Percentiles rank a stretch among this genome's conserved stretches.
phyloP scores from a whole-genome alignment of 768 basidiomycete genomes.

The Fibroporia radiculosa region DNA sequence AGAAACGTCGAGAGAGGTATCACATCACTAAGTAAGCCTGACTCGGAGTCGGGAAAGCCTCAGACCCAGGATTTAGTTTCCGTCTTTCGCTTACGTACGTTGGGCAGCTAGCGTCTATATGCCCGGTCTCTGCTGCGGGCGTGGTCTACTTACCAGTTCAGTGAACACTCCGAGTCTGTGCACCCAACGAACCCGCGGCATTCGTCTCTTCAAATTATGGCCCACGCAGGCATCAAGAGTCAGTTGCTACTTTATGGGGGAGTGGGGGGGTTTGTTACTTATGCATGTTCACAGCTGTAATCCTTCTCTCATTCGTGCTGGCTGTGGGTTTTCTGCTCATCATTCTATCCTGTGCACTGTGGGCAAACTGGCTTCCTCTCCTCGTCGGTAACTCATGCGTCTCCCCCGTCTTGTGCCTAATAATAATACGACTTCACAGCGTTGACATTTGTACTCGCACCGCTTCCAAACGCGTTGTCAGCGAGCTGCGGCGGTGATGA shows the following conservation, averaged over 20 bases:
- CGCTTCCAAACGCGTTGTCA: slow-evolving; percentile 91
- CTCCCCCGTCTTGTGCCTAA: background rate
- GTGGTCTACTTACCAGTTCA: no score
- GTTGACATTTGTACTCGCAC: slow-evolving; percentile 89
- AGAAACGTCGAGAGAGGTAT: no score
- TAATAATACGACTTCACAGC: slow-evolving; percentile 38
- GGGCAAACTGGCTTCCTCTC: slow-evolving; percentile 94
- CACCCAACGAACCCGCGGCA: background rate
- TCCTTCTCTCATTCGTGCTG: slow-evolving; percentile 93
- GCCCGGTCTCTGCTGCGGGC: no score
- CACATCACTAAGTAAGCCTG: no score
- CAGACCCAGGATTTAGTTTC: no score
- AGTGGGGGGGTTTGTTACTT: slow-evolving; percentile 4
- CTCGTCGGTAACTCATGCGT: slow-evolving; percentile 63
- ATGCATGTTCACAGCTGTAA: slow-evolving; percentile 59
- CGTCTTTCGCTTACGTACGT: no score
- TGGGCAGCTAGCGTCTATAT: no score
- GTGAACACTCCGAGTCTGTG: no score
- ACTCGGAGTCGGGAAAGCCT: no score
- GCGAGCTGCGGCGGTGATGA: slow-evolving; percentile 90
- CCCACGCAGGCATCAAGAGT: slow-evolving; percentile 25
- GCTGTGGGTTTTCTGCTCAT: slow-evolving; percentile 97
- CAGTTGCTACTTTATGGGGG: slow-evolving; percentile 7
- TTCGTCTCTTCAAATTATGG: slow-evolving; percentile 11
- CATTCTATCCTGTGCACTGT: slow-evolving; percentile 94